phyloP scores from a whole-genome alignment of 2,329 filamentous ascomycete genomes.

The Phaeosphaeriaceae sp. region DNA sequence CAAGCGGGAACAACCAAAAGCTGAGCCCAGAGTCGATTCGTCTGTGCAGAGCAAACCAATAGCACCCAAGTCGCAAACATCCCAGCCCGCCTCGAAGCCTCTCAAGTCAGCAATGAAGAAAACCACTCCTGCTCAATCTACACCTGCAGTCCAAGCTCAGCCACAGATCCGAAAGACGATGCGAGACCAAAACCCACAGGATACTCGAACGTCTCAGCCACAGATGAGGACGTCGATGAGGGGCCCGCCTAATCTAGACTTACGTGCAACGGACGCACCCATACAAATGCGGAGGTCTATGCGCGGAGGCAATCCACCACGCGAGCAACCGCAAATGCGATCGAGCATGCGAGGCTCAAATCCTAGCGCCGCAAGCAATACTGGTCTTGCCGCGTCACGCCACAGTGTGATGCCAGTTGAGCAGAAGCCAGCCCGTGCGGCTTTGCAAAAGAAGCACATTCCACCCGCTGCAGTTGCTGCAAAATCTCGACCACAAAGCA shows the following conservation, averaged over 20 bases:
- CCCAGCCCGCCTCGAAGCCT: conserved; percentile 37
- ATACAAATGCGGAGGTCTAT: conserved; percentile 47
- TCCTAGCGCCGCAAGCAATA: background rate
- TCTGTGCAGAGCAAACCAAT: background rate
- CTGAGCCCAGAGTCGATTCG: conserved; percentile 6
- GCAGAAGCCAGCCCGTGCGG: conserved; percentile 39
- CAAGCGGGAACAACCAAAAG: conserved; percentile 8
- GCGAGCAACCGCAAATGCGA: conserved; percentile 37
- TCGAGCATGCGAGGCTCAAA: conserved; percentile 47
- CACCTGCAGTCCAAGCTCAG: conserved; percentile 13
- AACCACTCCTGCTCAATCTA: conserved; percentile 30
- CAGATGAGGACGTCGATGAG: conserved; percentile 15
- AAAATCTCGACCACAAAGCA: conserved; percentile 37
- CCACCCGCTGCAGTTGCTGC: conserved; percentile 28
- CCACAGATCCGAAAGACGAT: conserved; percentile 47
- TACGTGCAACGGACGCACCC: conserved; percentile 9
- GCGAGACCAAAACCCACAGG: conserved; percentile 25
- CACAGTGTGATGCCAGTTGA: conserved; percentile 37
- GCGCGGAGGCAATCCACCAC: conserved; percentile 27
- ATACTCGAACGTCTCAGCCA: conserved; percentile 14
- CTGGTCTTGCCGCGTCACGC: conserved; percentile 42
- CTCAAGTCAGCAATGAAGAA: conserved; percentile 53
- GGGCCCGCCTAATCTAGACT: conserved; percentile 9
- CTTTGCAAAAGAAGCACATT: conserved; percentile 50
- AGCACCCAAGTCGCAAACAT: conserved; percentile 10